Evolutionary conservation across 2,329 filamentous ascomycete genomes (phyloP), one percentile per base, ranked within the genome.

Genomic region (Fusarium siculi): DNA sequence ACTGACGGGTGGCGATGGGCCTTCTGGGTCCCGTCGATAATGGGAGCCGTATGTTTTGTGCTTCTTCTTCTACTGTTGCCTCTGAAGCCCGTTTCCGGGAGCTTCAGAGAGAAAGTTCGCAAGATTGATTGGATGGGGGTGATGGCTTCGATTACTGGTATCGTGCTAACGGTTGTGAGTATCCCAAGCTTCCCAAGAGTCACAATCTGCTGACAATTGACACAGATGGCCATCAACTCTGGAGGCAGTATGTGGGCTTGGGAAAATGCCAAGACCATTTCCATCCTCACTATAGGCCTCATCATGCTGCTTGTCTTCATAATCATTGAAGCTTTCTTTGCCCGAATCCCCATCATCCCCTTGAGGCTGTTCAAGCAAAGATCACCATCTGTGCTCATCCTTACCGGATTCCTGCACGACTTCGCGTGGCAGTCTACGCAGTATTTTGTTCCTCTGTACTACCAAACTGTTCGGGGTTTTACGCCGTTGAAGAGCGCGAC

Each of bases 321-420:
- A 68, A 55, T 93, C 9, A 88, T 91, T 72, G 93, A 97, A 81
- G 90, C 88, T 84, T 91, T 90, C 73, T 76, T 93, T 32, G 92
- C 93, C 34, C 88, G 86, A 40, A 93, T 93, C 70, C 94, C 94
- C 0, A 86, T 96, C 62, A 93, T 96, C 81, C 93, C 93, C 1
- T 4, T 64, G 2, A 34, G 67, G 4, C 25, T 64, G 0, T 64
- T 58, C 0, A 54, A 23, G 4, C 23, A 64, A 2, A 46, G 21
- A 6, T 56, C 60, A 2, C 42, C 47, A 2, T 7, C 47, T 19
- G 49, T 56, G 2, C 63, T 66, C 14, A 67, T 67, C 7, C 10
- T 61, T 1, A 60, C 42, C 11, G 64, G 54, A 1, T 62, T 62
- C 7, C 25, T 68, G 1, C 64, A 60, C 0, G 66, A 66, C 1